Evolutionary conservation across 345 rosid genomes (phyloP).

Genomic region (Melaleuca alternifolia): DNA sequence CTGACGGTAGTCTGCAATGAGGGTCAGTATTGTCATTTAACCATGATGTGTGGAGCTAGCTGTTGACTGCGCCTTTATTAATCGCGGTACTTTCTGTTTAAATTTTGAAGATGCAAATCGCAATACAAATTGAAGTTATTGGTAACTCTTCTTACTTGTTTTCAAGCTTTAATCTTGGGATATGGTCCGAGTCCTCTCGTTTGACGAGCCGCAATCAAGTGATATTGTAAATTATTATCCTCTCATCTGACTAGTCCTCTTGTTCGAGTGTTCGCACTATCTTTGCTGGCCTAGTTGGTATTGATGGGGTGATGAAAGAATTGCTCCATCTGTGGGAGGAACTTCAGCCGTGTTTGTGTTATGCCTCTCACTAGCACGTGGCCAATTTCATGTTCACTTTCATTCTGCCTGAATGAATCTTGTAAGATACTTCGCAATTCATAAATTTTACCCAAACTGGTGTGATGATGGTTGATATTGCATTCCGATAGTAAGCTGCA

Average conservation of each 20-base stretch:
- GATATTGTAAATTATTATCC: not conserved
- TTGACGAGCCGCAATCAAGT: not conserved
- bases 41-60: not conserved
- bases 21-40: not conserved
- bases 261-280: not conserved
- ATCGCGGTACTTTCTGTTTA: not conserved
- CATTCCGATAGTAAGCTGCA: not conserved
- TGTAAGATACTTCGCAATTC: not conserved
- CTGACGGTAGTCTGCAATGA: not conserved
- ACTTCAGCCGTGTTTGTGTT: not conserved
- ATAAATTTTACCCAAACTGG: not conserved
- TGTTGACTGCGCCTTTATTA: not conserved
- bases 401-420: not conserved
- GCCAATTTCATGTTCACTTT: not conserved
- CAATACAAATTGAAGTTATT: not conserved
- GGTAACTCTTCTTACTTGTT: not conserved
- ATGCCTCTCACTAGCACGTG: not conserved
- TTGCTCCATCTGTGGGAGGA: not conserved
- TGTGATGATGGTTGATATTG: not conserved
- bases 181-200: not conserved
- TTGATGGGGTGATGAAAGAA: not conserved
- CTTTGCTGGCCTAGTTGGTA: not conserved
- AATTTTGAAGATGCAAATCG: not conserved
- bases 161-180: not conserved
- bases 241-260: not conserved